A percentile compares a stretch with the other conserved stretches of the same genome.
Evolutionary conservation across 495 filamentous ascomycete species (phyloP).

Genomic region (Aspergillus hancockii): DNA sequence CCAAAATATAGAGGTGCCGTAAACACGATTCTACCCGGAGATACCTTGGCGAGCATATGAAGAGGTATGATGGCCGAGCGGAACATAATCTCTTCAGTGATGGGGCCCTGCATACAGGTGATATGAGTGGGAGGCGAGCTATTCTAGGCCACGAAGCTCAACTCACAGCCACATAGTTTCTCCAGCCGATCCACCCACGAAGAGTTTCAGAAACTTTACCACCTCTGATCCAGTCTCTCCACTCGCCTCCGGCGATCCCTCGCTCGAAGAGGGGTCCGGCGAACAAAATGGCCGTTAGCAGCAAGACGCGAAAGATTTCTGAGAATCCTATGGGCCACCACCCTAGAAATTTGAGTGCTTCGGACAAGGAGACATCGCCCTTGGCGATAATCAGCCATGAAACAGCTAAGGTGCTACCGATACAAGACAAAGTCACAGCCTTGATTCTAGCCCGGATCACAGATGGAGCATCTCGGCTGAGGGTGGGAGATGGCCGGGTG

Average conservation of each 20-base stretch:
- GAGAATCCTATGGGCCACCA: slow-evolving; percentile 69
- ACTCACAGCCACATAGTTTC: slow-evolving; percentile 63
- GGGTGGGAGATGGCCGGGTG: slow-evolving; percentile 77
- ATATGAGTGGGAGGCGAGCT: slow-evolving; percentile 9
- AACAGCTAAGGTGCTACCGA: slow-evolving; percentile 60
- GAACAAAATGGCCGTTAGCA: slow-evolving; percentile 80
- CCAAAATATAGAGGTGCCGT: slow-evolving; percentile 88
- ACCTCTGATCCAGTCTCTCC: slow-evolving; percentile 61
- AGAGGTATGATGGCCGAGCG: slow-evolving; percentile 81
- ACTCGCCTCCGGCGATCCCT: slow-evolving; percentile 68
- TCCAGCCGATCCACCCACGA: slow-evolving; percentile 63
- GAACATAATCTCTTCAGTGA: slow-evolving; percentile 93
- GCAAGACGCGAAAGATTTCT: slow-evolving; percentile 57
- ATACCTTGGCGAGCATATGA: slow-evolving; percentile 69
- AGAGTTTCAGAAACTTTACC: slow-evolving; percentile 47
- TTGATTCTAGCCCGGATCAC: slow-evolving; percentile 87
- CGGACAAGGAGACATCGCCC: slow-evolving; percentile 42
- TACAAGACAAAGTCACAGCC: slow-evolving; percentile 70
- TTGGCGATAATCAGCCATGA: slow-evolving; percentile 57
- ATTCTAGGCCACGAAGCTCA: neutral
- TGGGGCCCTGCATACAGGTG: slow-evolving; percentile 61
- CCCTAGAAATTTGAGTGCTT: slow-evolving; percentile 67
- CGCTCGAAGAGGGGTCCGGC: slow-evolving; percentile 79
- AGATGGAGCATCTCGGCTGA: slow-evolving; percentile 84
- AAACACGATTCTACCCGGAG: slow-evolving; percentile 65